Evolutionary conservation across 2,329 filamentous ascomycete species (phyloP), one percentile per base, ranked within the genome.

Genomic region (Nectriaceae sp.): DNA sequence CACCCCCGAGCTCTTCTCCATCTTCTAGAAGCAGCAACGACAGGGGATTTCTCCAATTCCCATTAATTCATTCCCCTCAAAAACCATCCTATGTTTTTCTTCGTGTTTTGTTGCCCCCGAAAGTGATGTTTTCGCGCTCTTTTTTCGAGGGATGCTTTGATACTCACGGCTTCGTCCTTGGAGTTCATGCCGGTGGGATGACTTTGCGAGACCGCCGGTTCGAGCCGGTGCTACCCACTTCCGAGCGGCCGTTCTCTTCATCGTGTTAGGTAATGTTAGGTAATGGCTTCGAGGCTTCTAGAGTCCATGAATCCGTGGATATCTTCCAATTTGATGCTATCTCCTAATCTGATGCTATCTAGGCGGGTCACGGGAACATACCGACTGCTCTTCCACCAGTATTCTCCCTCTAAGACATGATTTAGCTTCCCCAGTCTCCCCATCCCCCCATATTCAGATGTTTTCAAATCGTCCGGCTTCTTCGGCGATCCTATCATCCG

Each of bases 191-290:
- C 15, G 26, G 15, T 31, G 8, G 10, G 10, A 10, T 31, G 4
- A 40, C 19, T 18, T 10, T 18, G 13, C 21, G 8, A 3, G 39
- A 44, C 29, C 40, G 44, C 56, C 54, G 52, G 42, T 46, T 6
- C 29, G 36, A 60, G 46, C 53, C 58, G 60, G 50, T 48, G 44
- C 50, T 63, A 60, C 41, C 60, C 60, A 57, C 26, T 20, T 24
- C 26, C 43, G 37, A 47, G 35, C 42, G 42, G 41, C 40, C 44
- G 46, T 37, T 31, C 19, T 20, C 49, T 44, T 37, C 43, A 43
- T 40, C 43, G 31, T 38, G 50, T 63, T 63, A 63, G 55, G 60
- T 63, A 63, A 63, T 61, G 57, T 61, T 59, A 55, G 57, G 56
- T 59, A 59, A 59, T 59, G 55, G 52, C 26, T 10, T 31, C 26